Conservation (phyloP, 2,329 filamentous ascomycete genomes). For the Leptoxyphium fumago region DNA sequence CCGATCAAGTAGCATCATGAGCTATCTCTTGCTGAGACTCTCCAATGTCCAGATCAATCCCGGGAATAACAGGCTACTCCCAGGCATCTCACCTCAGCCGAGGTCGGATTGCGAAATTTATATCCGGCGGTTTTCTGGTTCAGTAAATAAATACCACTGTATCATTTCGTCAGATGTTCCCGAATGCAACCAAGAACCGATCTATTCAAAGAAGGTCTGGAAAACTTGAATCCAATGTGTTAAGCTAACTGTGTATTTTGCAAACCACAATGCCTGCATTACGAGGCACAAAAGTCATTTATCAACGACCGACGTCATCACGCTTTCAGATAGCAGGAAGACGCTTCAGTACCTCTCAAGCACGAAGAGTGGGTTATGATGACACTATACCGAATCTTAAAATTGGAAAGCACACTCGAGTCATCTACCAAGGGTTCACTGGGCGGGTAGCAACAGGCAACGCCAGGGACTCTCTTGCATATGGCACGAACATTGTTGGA, state of each 20-base stretch:
- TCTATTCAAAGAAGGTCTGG: no score
- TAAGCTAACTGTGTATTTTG: background rate
- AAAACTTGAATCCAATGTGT: no score
- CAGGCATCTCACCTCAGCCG: no score
- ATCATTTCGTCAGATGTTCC: no score
- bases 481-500: conserved; percentile 68
- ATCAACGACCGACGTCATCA: background rate
- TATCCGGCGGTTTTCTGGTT: no score
- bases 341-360: background rate
- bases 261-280: background rate
- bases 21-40: no score
- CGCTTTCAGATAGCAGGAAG: background rate
- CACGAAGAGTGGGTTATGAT: conserved; percentile 27
- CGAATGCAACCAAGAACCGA: no score
- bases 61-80: no score
- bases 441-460: conserved; percentile 58
- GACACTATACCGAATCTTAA: conserved; percentile 52
- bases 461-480: conserved; percentile 59
- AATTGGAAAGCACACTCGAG: conserved; percentile 50
- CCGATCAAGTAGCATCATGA: no score
- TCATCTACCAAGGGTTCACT: conserved; percentile 59
- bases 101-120: no score
- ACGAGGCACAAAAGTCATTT: background rate
- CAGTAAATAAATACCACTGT: no score
- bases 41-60: no score